Base-by-base conservation (phyloP, 768 basidiomycete genomes). In the Mrakia frigida region DNA sequence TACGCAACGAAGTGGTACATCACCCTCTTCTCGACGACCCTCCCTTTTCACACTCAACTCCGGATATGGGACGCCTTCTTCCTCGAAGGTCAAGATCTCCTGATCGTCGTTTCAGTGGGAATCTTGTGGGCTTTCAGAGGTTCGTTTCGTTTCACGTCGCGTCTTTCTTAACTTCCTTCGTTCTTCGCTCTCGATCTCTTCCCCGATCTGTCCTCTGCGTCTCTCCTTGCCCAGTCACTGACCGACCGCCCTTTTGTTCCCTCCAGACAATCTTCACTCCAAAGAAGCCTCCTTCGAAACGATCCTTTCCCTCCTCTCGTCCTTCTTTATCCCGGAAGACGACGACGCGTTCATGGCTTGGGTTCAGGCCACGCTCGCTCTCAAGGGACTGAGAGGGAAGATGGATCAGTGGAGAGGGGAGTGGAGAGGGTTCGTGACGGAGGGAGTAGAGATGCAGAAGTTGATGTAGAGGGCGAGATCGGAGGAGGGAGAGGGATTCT, bases 1-100 rank as follows among this genome's bases (percentile, higher is more conserved):
- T 99, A 96, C 84, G 94, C 94, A 37, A 98, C 96, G 2, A 98
- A 98, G 84, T 98, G 97, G 97, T 99, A 98, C 82, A 98, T 99
- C 83, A 98, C 97, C 3, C 86, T 98, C 21, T 99, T 98, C 81
- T 89, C 94, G 70, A 97, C 96, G 82, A 92, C 92, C 0, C 90
- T 99, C 60, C 94, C 96, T 33, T 98, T 96, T 83, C 92, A 95
- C 83, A 93, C 91, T 67, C 94, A 98, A 84, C 84, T 98, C 37
- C 87, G 97, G 78, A 82, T 99, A 41, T 99, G 96, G 96, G 97
- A 99, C 82, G 93, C 88, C 16, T 92, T 97, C 81, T 85, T 97
- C 65, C 84, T 95, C 31, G 96, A 98, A 78, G 97, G 97, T 14
- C 87, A 89, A 79, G 96, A 99, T 81, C 84, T 94, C 1, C 92